Conservation (phyloP, 164 flowering plant genomes). For the Macadamia tetraphylla region DNA sequence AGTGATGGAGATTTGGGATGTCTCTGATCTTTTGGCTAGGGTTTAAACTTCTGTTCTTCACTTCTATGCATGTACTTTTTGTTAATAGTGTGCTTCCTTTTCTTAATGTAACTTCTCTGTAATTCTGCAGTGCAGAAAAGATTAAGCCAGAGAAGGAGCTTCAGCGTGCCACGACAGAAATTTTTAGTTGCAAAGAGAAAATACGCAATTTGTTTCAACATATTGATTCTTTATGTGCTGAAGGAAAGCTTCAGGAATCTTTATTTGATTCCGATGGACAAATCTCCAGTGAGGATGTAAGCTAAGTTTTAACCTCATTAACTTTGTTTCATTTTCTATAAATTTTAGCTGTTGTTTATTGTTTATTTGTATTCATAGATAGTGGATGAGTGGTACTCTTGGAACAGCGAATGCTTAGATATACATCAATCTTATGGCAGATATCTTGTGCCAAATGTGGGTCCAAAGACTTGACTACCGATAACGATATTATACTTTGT, state of each 20-base stretch:
- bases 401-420: constrained; percentile 10
- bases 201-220: constrained; percentile 73
- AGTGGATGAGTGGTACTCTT: neutral
- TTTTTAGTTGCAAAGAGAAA: constrained; percentile 58
- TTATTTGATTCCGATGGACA: constrained; percentile 82
- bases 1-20: too few species aligned
- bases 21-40: too few species aligned
- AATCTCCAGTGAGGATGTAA: constrained; percentile 95
- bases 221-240: constrained; percentile 56
- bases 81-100: too few species aligned
- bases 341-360: neutral
- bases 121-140: constrained; percentile 69
- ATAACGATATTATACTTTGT: constrained; percentile 92
- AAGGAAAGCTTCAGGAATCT: constrained; percentile 72
- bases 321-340: neutral
- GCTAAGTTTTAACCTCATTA: constrained; percentile 21
- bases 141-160: constrained; percentile 93
- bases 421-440: constrained; percentile 40
- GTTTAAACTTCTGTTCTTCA: too few species aligned
- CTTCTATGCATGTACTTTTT: too few species aligned
- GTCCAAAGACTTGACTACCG: constrained; percentile 55
- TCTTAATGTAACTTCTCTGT: too few species aligned
- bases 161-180: constrained; percentile 72
- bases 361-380: neutral
- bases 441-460: constrained; percentile 96